Percentiles rank a stretch among this genome's conserved stretches.
Evolutionary conservation across 2,329 filamentous ascomycete species (phyloP).

Genomic region (Fusarium buharicum): DNA sequence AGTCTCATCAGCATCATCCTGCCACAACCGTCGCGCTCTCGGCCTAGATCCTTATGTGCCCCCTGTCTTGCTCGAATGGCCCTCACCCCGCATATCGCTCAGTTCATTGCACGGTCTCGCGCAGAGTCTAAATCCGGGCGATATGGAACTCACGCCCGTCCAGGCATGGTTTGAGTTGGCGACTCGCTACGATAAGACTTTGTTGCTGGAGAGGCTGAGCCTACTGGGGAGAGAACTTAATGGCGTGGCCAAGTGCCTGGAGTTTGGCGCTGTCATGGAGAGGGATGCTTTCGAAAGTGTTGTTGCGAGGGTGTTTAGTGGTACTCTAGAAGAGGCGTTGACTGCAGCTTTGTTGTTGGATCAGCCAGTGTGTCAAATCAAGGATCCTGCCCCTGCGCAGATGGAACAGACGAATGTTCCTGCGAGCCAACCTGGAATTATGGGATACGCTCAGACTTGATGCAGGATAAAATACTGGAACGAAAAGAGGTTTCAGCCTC

Average conservation of each 20-base stretch:
- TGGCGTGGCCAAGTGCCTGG: constrained; percentile 57
- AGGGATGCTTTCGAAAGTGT: constrained; percentile 59
- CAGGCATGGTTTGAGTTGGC: constrained; percentile 67
- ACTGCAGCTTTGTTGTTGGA: constrained; percentile 14
- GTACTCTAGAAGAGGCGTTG: constrained; percentile 35
- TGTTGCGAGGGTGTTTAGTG: constrained; percentile 54
- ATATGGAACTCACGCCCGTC: constrained; percentile 60
- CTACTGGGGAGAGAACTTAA: constrained; percentile 55
- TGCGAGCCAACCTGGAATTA: constrained; percentile 2
- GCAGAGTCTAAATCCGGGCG: constrained; percentile 55
- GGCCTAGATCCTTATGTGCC: constrained; percentile 36
- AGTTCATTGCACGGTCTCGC: constrained; percentile 58
- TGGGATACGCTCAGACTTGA: constrained; percentile 30
- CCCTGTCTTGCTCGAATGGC: constrained; percentile 51
- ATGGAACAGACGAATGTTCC: constrained; percentile 2
- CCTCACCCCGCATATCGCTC: constrained; percentile 54
- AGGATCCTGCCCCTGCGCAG: constrained; percentile 1
- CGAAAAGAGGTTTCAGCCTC: not conserved
- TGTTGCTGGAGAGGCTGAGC: constrained; percentile 54
- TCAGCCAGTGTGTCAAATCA: constrained; percentile 6
- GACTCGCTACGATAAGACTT: constrained; percentile 52
- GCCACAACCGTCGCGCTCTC: constrained; percentile 23
- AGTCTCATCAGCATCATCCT: constrained; percentile 35
- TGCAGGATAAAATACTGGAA: not conserved
- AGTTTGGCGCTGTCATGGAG: constrained; percentile 61